phyloP scores from a whole-genome alignment of 108 stramenopile species.

The Cyclotella sp. region DNA sequence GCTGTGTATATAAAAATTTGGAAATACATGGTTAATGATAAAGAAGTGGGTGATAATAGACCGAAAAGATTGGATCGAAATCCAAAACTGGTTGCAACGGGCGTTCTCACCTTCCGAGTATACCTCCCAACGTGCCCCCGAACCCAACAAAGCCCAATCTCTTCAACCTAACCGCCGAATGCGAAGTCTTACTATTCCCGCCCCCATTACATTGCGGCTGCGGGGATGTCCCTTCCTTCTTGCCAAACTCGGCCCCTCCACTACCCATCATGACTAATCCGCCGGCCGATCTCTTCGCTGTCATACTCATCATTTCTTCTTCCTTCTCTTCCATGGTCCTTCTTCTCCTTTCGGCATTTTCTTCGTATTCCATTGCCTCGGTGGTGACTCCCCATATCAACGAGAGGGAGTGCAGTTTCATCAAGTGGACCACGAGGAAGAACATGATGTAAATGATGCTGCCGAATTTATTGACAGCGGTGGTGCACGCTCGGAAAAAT shows the following conservation, averaged over 20 bases:
- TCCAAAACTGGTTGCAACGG: background rate
- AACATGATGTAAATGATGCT: constrained; percentile 82
- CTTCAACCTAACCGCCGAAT: constrained; percentile 63
- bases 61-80: background rate
- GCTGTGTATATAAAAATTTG: constrained; percentile 38
- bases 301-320: constrained; percentile 1
- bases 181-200: constrained; percentile 10
- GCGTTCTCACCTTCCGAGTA: constrained; percentile 74
- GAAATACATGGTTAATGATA: background rate
- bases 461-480: constrained; percentile 56
- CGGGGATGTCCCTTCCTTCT: background rate
- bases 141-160: constrained; percentile 84
- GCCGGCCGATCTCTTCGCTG: constrained; percentile 12
- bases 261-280: constrained; percentile 30
- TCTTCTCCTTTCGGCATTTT: constrained; percentile 64
- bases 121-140: constrained; percentile 89
- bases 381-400: constrained; percentile 91
- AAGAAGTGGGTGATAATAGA: background rate
- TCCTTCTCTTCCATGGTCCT: constrained; percentile 32
- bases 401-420: constrained; percentile 86
- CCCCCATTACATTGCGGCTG: background rate
- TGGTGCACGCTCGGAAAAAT: constrained; percentile 31
- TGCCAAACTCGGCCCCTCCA: background rate
- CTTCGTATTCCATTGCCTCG: constrained; percentile 94
- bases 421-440: constrained; percentile 84